Evolutionary conservation across 257 asterid species (phyloP).

Genomic region (Salvia splendens): DNA sequence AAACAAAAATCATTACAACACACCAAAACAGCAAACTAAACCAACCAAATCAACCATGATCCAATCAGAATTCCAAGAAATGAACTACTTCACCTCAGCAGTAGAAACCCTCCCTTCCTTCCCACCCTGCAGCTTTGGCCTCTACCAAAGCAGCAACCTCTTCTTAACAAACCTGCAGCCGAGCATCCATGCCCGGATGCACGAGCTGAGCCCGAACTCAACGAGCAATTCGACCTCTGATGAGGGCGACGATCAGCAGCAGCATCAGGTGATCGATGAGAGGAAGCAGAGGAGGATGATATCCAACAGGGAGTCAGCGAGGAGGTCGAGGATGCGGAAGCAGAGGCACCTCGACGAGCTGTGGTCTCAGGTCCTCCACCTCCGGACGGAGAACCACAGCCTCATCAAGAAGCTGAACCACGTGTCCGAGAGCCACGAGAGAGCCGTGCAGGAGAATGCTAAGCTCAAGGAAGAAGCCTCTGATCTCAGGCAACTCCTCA

Average conservation of each 20-base stretch:
- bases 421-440: conserved; percentile 60
- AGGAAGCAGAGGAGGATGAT: conserved; percentile 83
- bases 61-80: conserved; percentile 51
- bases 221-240: conserved; percentile 72
- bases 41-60: conserved; percentile 45
- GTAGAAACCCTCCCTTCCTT: conserved; percentile 38
- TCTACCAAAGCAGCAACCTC: conserved; percentile 47
- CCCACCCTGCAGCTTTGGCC: conserved; percentile 41
- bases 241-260: conserved; percentile 67
- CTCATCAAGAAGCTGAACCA: conserved; percentile 62
- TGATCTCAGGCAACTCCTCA: conserved; percentile 64
- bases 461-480: conserved; percentile 69
- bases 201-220: conserved; percentile 40
- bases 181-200: conserved; percentile 34
- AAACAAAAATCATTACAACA: not conserved
- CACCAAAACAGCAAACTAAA: conserved; percentile 11
- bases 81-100: conserved; percentile 49
- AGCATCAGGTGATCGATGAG: conserved; percentile 50
- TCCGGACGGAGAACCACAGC: conserved; percentile 59
- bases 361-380: conserved; percentile 72
- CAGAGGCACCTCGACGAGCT: conserved; percentile 90
- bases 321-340: conserved; percentile 92
- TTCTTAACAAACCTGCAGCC: conserved; percentile 39
- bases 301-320: conserved; percentile 84
- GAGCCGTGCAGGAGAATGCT: conserved; percentile 55